Conservation (phyloP, 345 rosid genomes). For the Pseudoturritis turrita region DNA sequence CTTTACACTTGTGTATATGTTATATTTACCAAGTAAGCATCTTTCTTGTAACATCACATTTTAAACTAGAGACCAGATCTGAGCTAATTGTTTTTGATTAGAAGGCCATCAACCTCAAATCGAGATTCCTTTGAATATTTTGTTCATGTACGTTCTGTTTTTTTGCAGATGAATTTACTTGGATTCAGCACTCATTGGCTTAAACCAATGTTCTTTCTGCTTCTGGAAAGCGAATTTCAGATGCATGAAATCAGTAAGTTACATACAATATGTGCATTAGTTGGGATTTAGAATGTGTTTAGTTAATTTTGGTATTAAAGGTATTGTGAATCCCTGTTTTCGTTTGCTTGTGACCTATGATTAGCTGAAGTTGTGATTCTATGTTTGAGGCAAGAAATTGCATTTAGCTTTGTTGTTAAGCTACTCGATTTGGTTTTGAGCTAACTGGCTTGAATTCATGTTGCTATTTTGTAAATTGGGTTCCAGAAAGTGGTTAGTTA, state of each 20-base stretch:
- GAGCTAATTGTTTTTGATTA: no score
- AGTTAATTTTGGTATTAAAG: background rate
- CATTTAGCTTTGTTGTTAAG: background rate
- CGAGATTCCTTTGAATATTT: background rate
- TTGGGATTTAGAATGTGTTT: background rate
- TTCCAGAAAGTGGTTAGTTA: background rate
- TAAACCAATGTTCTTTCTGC: constrained; percentile 69
- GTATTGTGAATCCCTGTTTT: no score
- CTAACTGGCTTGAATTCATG: background rate
- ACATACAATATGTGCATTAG: background rate
- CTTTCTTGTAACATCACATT: no score
- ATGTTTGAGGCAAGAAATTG: background rate
- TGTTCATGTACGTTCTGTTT: background rate
- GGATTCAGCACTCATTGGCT: constrained; percentile 62
- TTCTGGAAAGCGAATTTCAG: constrained; percentile 54
- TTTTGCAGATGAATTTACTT: background rate
- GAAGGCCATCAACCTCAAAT: constrained; percentile 1
- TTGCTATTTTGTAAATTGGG: background rate
- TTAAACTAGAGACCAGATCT: no score
- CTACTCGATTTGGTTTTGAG: background rate
- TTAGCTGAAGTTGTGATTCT: background rate
- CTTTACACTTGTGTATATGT: no score
- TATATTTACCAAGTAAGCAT: no score
- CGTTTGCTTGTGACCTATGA: background rate
- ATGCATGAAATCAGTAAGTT: constrained; percentile 69